phyloP scores from a whole-genome alignment of 192 early-diverging fungal genomes.

The Pilobolus umbonatus region DNA sequence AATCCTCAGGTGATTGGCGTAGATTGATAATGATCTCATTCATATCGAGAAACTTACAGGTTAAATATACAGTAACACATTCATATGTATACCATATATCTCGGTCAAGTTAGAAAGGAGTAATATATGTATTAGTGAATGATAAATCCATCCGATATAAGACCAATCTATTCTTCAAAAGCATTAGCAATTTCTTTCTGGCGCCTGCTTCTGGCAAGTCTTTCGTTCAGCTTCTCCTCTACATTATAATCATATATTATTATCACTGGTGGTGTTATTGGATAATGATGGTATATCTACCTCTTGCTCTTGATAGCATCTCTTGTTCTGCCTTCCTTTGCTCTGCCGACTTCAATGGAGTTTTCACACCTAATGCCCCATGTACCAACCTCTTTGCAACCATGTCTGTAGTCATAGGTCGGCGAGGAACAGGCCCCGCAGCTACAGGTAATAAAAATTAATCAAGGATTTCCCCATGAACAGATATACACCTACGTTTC shows the following conservation, averaged over 20 bases:
- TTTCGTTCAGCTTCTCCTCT: conserved; percentile 3
- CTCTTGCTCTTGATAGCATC: conserved; percentile 40
- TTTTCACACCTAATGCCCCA: conserved; percentile 66
- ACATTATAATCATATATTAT: not conserved
- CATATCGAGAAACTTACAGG: too few species aligned
- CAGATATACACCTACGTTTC: conserved; percentile 8
- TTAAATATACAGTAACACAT: too few species aligned
- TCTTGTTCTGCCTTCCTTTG: conserved; percentile 44
- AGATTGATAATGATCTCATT: too few species aligned
- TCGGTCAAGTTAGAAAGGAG: too few species aligned
- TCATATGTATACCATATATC: too few species aligned
- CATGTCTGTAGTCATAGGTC: conserved; percentile 58
- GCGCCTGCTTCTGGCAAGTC: not conserved
- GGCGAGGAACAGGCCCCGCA: conserved; percentile 22
- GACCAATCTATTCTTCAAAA: conserved; percentile 27
- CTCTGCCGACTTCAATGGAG: conserved; percentile 40
- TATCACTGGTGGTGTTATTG: not conserved
- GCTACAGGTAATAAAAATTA: not conserved
- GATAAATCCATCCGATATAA: too few species aligned
- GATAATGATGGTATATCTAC: conserved; percentile 13
- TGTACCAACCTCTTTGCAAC: conserved; percentile 71
- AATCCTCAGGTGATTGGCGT: too few species aligned
- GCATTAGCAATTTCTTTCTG: conserved; percentile 11
- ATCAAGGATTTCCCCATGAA: not conserved
- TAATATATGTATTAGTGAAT: too few species aligned